These are phyloP conservation scores for Iris pallida DNA, from an alignment of 116 monocot genomes.

Conservation along the genomic window DNA sequence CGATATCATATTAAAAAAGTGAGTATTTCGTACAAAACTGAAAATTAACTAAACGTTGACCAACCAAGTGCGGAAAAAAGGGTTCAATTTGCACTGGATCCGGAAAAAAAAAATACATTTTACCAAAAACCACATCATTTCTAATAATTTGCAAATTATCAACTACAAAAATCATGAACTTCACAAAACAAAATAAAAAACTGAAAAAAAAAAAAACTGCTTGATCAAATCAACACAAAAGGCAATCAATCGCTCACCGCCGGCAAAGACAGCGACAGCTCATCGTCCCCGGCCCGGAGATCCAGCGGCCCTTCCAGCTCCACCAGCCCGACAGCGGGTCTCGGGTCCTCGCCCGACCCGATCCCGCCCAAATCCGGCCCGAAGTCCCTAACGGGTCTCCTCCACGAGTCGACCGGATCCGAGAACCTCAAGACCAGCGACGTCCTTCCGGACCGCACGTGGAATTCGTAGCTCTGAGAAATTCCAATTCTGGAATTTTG, in stretches of 20 bases:
- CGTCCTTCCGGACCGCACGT: conserved; percentile 15
- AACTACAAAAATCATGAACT: background rate
- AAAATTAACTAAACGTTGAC: too few species aligned
- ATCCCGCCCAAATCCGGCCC: background rate
- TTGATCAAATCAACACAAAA: background rate
- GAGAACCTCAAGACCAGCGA: conserved; percentile 22
- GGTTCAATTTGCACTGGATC: background rate
- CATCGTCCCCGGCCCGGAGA: conserved; percentile 12
- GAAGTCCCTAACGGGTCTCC: conserved; percentile 16
- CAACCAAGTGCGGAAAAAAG: background rate
- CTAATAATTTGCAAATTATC: background rate
- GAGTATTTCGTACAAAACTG: too few species aligned
- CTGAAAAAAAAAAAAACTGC: background rate
- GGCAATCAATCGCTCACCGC: conserved; percentile 10
- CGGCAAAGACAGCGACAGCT: conserved; percentile 28
- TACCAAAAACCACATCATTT: background rate
- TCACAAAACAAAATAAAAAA: background rate
- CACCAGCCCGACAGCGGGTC: conserved; percentile 10
- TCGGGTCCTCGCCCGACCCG: conserved; percentile 3
- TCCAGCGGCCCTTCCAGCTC: conserved; percentile 40
- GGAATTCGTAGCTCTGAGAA: conserved; percentile 37
- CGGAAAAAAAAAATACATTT: background rate
- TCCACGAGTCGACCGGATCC: conserved; percentile 28
- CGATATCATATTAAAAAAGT: too few species aligned
- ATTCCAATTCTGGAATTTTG: conserved; percentile 15